A percentile compares a stretch with the other conserved stretches of the same genome.
These are phyloP conservation scores for Tetradesmus obliquus DNA, from an alignment of 139 green algal species.

Conservation along the genomic window DNA sequence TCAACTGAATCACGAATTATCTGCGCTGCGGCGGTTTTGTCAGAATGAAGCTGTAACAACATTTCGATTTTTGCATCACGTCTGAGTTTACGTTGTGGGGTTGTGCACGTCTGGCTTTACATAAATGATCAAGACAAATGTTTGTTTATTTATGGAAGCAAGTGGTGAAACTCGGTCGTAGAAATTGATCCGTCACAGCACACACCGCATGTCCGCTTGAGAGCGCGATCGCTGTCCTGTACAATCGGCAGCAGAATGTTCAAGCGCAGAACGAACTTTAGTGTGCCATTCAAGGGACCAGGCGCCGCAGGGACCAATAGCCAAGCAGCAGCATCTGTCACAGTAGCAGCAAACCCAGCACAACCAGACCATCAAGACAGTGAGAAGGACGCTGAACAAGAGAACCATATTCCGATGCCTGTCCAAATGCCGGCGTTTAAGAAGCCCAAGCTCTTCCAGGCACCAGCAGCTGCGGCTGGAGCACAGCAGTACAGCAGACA, in stretches of 20 bases:
- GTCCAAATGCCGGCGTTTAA: neutral
- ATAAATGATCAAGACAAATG: neutral
- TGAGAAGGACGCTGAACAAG: neutral
- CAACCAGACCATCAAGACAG: neutral
- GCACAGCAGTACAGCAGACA: constrained; percentile 3
- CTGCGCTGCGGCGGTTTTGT: neutral
- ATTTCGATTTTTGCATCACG: neutral
- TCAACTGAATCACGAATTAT: neutral
- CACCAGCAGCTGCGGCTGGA: neutral
- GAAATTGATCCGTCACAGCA: neutral
- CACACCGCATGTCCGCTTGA: neutral
- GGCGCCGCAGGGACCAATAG: neutral
- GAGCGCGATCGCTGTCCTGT: neutral
- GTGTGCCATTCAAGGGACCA: neutral
- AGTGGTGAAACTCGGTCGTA: too few relatives aligned
- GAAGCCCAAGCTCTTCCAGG: constrained; percentile 11
- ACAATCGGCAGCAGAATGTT: constrained; percentile 7
- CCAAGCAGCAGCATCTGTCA: neutral
- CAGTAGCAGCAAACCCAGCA: neutral
- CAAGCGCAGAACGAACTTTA: neutral
- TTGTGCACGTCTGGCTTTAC: too few relatives aligned
- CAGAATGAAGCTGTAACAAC: neutral
- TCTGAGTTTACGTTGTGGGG: neutral
- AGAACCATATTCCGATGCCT: neutral
- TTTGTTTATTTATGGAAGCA: too few relatives aligned